phyloP scores from a whole-genome alignment of 305 asterid genomes.

The Stenogyne calaminthoides region DNA sequence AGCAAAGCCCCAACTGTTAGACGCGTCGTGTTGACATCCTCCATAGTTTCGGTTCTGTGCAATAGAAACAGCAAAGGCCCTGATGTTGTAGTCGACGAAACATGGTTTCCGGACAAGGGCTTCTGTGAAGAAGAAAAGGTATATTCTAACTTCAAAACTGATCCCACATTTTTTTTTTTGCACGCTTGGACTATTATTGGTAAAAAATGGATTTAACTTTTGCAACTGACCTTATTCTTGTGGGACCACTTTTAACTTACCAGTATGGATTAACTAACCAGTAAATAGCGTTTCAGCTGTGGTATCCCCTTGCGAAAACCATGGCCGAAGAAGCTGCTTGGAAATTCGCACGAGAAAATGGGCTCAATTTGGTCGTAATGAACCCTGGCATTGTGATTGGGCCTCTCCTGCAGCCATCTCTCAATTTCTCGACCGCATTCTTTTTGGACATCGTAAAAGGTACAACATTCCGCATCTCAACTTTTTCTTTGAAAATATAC shows the following conservation, averaged over 20 bases:
- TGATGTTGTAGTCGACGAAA: conserved; percentile 32
- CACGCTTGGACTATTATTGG: too few relatives aligned
- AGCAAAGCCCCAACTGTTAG: neutral
- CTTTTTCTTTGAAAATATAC: neutral
- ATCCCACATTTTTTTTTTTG: too few relatives aligned
- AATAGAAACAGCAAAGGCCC: conserved; percentile 10
- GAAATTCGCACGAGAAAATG: conserved; percentile 22
- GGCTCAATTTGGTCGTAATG: conserved; percentile 7
- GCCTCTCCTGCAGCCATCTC: conserved; percentile 21
- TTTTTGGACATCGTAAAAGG: conserved; percentile 31
- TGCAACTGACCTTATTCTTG: too few relatives aligned
- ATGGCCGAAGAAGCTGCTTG: conserved; percentile 23
- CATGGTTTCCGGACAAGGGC: conserved; percentile 36
- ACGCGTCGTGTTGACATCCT: conserved; percentile 4
- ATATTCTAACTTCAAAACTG: neutral
- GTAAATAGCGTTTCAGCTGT: neutral
- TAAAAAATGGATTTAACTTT: too few relatives aligned
- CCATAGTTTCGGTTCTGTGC: neutral
- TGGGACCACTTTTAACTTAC: too few relatives aligned
- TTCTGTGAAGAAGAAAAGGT: conserved; percentile 33
- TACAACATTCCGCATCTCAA: neutral
- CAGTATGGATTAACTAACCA: too few relatives aligned
- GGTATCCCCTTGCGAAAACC: conserved; percentile 4
- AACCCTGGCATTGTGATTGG: conserved; percentile 14
- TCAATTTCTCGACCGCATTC: conserved; percentile 12